Evolutionary conservation across 179 eudicot genomes (phyloP), one percentile per base, ranked within the genome.

Genomic region (Patellifolia procumbens): DNA sequence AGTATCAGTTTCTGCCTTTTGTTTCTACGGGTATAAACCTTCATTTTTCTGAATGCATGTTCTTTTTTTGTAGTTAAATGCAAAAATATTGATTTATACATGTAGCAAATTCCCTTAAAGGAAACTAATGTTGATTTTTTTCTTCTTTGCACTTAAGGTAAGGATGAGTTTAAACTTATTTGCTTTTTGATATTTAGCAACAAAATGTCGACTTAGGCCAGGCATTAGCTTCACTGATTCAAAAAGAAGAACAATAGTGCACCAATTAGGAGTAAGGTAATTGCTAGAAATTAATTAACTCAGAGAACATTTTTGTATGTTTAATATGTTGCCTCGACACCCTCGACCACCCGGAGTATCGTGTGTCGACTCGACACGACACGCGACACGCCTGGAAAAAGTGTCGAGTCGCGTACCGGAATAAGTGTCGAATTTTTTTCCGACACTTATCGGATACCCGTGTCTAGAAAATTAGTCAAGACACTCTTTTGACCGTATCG

Each of bases 1-100:
- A 16, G 5, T 51, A 61, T 17, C 49, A 51, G 37, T 68, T 77
- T 43, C 60, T 59, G 28, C 22, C 8, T 71, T n/a, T n/a, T 29
- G 49, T 81, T 51, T 68, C 43, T 82, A 28, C 31, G 48, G 48
- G 53, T 13, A 28, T 58, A 26, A 56, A 32, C 28, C 34, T 67
- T 68, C 67, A 31, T 78, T 49, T 43, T 53, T 46, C 4, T 42
- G 13, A 22, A 12, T 68, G 53, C 51, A 10, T 68, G 56, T 43
- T 26, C 17, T 22, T 43, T 39, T 24, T 24, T 42, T 17, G 70
- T 42, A 22, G 31, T 19, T 37, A 65, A n/a, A 8, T 7, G 19
- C 3, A 5, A 34, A 16, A 34, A 6, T 3, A 4, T 4, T 20
- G 19, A 29, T 42, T 11, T 62, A 17, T 32, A 24, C 26, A 53